Base-by-base conservation (phyloP, 2,329 filamentous ascomycete species). In the Helminthosporium solani region DNA sequence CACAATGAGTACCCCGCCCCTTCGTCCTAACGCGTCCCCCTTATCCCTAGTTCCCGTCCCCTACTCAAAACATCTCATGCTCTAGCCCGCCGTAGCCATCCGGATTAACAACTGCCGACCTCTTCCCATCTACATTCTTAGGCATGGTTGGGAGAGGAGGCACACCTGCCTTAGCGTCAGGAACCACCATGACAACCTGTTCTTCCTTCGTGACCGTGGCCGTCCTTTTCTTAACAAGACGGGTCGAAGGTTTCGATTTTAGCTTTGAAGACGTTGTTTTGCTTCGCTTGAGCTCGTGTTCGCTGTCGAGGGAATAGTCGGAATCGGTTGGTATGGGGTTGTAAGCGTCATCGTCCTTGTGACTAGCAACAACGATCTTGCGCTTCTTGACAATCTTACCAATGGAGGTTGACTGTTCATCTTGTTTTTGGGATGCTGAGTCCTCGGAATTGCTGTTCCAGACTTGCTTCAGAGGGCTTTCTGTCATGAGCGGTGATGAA, bases 351-450 rank as follows among this genome's bases (percentile, higher is more conserved):
- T 70, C 62, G 7, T 66, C 64, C 23, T 63, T 57, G 20, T 53
- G 44, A 5, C 48, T 25, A 25, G 5, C 9, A 6, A 9, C 33
- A 12, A n/a, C 53, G 25, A 56, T 57, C 57, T 73, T 74, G 48
- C 71, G 66, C 60, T 73, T 75, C 53, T 72, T 73, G 5, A 60
- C 48, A 28, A 68, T 58, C 21, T 60, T 64, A 45, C 53, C 51
- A 40, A 55, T 20, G 23, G 37, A 31, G 15, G 23, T 20, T 14
- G 25, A 7, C 3, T 12, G 33, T 3, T 36, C 12, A 16, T 19
- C 3, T 25, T 12, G 35, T n/a, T 38, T 3, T 19, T 19, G 19
- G n/a, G 35, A 14, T 3, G 33, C 8, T 6, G 12, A 4, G 28
- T 6, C 18, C 40, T 21, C 38, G 33, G 3, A 3, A 36, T 28